Base-by-base conservation (phyloP, 75 land plant genomes). In the Picea glauca region DNA sequence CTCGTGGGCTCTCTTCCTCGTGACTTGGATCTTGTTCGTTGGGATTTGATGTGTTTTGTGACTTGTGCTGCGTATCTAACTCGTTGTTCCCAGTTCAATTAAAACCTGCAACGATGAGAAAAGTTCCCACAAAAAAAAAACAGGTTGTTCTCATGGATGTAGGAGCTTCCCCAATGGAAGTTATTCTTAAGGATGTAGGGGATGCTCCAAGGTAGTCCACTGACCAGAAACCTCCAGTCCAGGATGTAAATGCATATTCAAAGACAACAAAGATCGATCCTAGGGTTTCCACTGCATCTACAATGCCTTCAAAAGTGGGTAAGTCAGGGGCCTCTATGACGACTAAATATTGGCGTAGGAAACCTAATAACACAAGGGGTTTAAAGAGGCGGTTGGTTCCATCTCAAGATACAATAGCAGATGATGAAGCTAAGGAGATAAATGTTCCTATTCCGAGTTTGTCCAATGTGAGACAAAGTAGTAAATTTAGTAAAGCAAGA, bases 401-500 rank as follows among this genome's bases (percentile, higher is more conserved):
- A 13, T 83, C 82, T 13, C 81, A 78, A n/a, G 82, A 58, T 77
- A 80, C 82, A 0, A 75, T 85, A n/a, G 58, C 60, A 60, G 93
- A 89, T 35, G 91, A 87, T 1, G 90, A 85, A 14, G 76, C 80
- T 46, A 84, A 89, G 9, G 94, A 89, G 63, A 75, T 90, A 21
- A 77, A 83, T 84, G 83, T 89, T 0, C 76, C 85, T 26, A 84
- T 90, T 30, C 88, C 90, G 58, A 91, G 94, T 46, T 62, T 84
- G 43, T 72, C 77, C 7, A 66, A 38, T 3, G 80, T 84, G 35
- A 87, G n/a, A n/a, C n/a, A n/a, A n/a, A n/a, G n/a, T n/a, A n/a
- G 95, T 78, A 94, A 94, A 74, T 91, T 91, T 90, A 88, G 75
- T 33, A 98, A 93, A 72, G 96, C 98, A 43, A 93, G 90, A 38